Conservation (phyloP, 352 stramenopile genomes). For the Pythium phragmitis region DNA sequence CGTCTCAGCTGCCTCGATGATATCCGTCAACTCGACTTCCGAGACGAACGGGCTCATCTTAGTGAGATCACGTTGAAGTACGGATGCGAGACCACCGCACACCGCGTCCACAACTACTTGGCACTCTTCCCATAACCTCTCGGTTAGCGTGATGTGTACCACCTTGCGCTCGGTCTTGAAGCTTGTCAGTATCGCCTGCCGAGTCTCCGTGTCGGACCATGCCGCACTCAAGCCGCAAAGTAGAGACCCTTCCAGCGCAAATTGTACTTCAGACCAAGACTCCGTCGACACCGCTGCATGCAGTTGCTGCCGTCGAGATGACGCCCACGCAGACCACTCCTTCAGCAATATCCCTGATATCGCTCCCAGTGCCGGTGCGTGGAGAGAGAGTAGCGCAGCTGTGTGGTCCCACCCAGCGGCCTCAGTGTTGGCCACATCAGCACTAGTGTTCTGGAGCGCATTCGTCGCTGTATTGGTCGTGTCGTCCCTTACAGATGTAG, state of each 20-base stretch:
- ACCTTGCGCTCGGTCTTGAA: background rate
- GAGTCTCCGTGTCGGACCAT: background rate
- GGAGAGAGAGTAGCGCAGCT: background rate
- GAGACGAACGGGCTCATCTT: constrained; percentile 22
- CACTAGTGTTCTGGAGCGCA: background rate
- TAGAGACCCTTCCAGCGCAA: constrained; percentile 8
- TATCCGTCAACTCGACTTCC: constrained; percentile 21
- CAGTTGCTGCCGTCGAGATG: background rate
- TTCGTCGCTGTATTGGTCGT: background rate
- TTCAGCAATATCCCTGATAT: background rate
- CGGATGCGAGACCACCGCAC: constrained; percentile 4
- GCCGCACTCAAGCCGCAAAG: background rate
- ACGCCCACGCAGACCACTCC: constrained; percentile 1
- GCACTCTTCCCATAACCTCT: constrained; percentile 15
- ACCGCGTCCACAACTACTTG: constrained; percentile 11
- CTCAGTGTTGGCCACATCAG: background rate
- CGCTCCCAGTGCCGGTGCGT: background rate
- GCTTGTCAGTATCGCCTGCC: background rate
- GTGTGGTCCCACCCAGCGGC: constrained; percentile 6
- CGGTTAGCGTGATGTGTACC: background rate
- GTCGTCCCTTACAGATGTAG: background rate
- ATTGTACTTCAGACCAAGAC: constrained; percentile 5
- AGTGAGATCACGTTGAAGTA: constrained; percentile 13
- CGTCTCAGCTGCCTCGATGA: constrained; percentile 14
- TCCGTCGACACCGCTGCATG: background rate